Evolutionary conservation across 371 early-diverging fungal species (phyloP), one percentile per base, ranked within the genome.

Genomic region (Mortierella sp.): DNA sequence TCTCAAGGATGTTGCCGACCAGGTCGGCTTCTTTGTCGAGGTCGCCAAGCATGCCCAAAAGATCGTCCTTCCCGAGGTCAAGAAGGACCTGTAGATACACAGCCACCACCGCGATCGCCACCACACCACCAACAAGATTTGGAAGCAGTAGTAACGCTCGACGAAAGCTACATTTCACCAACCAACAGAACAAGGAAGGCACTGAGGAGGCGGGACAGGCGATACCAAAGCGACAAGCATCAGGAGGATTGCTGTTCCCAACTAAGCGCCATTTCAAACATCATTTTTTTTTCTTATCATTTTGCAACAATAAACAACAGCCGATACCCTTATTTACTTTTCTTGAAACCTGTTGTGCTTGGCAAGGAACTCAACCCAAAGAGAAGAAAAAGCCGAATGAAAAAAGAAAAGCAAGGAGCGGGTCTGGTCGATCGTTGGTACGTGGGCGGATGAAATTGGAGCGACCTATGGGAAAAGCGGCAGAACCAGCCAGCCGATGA

Each of bases 1-100:
- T 5, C 83, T 96, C 51, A 90, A 91, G 79, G 88, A 93, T 26
- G 95, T 96, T 5, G 96, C 95, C 19, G 92, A 95, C 81, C 96
- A 96, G 83, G 92, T 95, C 31, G 79, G 78, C 2, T 83, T 94
- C 54, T 89, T 95, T 87, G 80, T 90, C 64, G 84, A 92, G 70
- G 93, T 93, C 1, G 93, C 92, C n/a, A 91, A 92, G 76, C 88
- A 85, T 44, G 78, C 81, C 24, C 85, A 85, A 73, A 81, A 74
- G 79, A 85, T 85, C 67, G 79, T 73, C 43, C 70, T 73, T 26
- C 81, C 81, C 8, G 79, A 76, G 43, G 16, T 69, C 54, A 84
- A 85, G 81, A 85, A 85, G 71, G 61, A 83, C 37, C 54, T 71
- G 48, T 82, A 77, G 57, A 77, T 64, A 40, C 6, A 40, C 43